These are phyloP conservation scores for Tylopilus subfusipes DNA, from an alignment of 768 basidiomycete genomes.

Conservation along the genomic window DNA sequence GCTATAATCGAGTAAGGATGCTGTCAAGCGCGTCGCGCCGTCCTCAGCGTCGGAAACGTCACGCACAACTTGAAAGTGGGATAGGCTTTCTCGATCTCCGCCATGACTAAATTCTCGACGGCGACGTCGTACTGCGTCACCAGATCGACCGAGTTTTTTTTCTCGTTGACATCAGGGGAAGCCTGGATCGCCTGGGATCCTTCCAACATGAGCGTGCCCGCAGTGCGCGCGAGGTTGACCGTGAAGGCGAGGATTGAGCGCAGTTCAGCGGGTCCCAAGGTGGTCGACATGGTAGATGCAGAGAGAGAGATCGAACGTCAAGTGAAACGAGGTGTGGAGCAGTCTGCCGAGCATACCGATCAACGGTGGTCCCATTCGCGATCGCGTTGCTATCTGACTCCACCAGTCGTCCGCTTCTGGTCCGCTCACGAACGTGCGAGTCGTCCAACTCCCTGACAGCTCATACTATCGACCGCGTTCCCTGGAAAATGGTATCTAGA, in stretches of 20 bases:
- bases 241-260: constrained; percentile 66
- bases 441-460: background rate
- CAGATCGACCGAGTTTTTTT: constrained; percentile 92
- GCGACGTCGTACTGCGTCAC: constrained; percentile 94
- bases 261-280: constrained; percentile 43
- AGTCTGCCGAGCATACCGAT: background rate
- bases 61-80: constrained; percentile 82
- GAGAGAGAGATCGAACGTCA: background rate
- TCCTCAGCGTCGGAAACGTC: background rate
- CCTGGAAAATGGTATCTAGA: constrained; percentile 1
- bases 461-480: background rate
- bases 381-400: background rate
- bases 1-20: constrained; percentile 36
- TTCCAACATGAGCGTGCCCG: constrained; percentile 72
- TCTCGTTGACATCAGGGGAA: constrained; percentile 63
- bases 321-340: background rate
- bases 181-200: constrained; percentile 72
- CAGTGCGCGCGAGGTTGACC: constrained; percentile 63
- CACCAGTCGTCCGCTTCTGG: background rate
- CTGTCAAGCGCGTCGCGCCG: background rate
- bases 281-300: constrained; percentile 28
- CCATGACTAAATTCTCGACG: constrained; percentile 82
- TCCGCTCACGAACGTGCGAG: constrained; percentile 5
- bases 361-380: background rate
- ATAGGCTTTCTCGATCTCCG: constrained; percentile 60